These are phyloP conservation scores for Shiraia sp. DNA, from an alignment of 2,329 filamentous ascomycete species.

Conservation along the genomic window DNA sequence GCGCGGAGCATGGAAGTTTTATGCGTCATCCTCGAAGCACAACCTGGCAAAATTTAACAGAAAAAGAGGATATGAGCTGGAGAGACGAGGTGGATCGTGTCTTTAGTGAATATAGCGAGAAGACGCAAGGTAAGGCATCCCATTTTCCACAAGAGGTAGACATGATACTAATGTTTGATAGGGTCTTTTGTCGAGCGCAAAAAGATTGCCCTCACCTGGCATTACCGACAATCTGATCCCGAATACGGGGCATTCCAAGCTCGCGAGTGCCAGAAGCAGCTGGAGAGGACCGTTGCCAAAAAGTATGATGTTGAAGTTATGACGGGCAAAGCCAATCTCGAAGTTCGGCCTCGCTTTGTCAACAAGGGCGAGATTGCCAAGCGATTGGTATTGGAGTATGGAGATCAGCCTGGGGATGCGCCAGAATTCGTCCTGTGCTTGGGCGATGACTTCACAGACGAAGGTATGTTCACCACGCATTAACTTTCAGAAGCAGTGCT, in stretches of 20 bases:
- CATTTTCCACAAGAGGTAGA: no score
- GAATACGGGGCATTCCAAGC: conserved; percentile 82
- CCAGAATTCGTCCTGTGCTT: conserved; percentile 88
- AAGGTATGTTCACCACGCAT: conserved; percentile 62
- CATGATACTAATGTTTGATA: conserved; percentile 38
- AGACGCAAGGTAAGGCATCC: conserved; percentile 69
- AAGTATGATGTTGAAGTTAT: conserved; percentile 95
- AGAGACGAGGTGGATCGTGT: conserved; percentile 80
- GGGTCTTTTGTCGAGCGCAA: conserved; percentile 94
- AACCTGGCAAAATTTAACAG: conserved; percentile 87
- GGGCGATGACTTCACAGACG: conserved; percentile 96
- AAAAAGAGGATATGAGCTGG: conserved; percentile 89
- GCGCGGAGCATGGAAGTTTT: conserved; percentile 95
- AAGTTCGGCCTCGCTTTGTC: conserved; percentile 94
- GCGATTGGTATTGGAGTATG: conserved; percentile 76
- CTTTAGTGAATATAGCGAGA: conserved; percentile 87
- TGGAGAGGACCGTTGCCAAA: conserved; percentile 75
- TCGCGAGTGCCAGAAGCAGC: conserved; percentile 76
- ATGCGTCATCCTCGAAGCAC: conserved; percentile 77
- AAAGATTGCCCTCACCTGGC: conserved; percentile 93
- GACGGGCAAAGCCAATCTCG: conserved; percentile 93
- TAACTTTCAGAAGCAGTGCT: conserved; percentile 17
- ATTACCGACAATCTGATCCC: conserved; percentile 89
- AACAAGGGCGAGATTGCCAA: conserved; percentile 97
- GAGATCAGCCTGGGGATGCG: conserved; percentile 56